Conservation (phyloP, 2,329 filamentous ascomycete genomes). For the Venturia oleaginea region DNA sequence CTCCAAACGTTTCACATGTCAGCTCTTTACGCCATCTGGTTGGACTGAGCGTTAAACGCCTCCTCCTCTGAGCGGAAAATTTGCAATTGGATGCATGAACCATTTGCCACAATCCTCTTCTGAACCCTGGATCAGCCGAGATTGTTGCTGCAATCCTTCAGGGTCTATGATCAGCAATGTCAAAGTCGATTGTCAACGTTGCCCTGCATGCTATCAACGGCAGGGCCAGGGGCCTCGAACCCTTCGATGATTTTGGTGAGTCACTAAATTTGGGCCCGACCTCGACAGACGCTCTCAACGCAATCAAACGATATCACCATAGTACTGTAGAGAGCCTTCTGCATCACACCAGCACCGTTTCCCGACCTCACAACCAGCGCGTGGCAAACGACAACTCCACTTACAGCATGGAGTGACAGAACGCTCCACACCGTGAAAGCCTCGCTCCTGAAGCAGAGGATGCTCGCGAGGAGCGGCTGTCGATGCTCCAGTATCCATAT, state of each 20-base stretch:
- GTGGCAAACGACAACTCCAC: background rate
- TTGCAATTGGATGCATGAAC: constrained; percentile 1
- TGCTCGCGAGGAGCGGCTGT: background rate
- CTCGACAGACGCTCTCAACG: background rate
- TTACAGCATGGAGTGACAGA: background rate
- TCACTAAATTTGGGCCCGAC: background rate
- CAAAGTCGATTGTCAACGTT: background rate
- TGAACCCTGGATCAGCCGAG: background rate
- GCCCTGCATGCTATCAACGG: background rate
- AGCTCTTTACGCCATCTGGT: background rate
- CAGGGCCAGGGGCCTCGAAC: background rate
- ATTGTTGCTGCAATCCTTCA: background rate
- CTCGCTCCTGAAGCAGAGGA: background rate
- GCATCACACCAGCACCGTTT: background rate
- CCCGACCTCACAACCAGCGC: background rate
- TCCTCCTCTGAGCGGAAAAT: background rate
- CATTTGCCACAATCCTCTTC: background rate
- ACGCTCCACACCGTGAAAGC: background rate
- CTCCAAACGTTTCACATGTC: constrained; percentile 5
- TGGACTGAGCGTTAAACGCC: background rate
- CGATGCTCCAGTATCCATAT: background rate
- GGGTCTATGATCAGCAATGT: background rate
- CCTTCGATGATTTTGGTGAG: background rate
- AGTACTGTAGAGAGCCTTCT: background rate
- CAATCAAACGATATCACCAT: background rate